Evolutionary conservation across 306 rosid genomes (phyloP), one percentile per base, ranked within the genome.

Genomic region (Senna siamea): DNA sequence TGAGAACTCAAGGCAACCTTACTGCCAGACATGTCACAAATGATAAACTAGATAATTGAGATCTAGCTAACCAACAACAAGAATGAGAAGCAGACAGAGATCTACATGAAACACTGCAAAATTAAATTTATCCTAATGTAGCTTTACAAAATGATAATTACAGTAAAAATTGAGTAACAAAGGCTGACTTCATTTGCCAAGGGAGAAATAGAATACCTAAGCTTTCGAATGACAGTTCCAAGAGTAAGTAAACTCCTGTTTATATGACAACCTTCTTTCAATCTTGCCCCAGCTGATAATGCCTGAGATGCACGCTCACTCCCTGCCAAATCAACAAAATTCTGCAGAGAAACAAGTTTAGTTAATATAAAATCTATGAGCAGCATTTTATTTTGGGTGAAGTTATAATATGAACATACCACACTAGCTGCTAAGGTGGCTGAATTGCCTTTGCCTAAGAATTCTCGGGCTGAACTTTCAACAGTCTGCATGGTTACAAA

Each of bases 271-370:
- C 98, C 98, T 85, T 93, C 97, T 81, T 90, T 93, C 81, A 90
- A 78, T 83, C 95, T 87, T 3, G 90, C 40, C 75, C 98, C 98
- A 59, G 92, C 92, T 57, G 98, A 92, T 69, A 83, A 46, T 78
- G 93, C 89, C 81, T 93, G 98, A 66, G 98, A 86, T 69, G 98
- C 97, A 72, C 98, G 96, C 85, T 93, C 97, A 57, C 97, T 93
- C 28, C 98, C 98, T n/a, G 96, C 96, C 84, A 93, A 83, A 76
- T 93, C 98, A 79, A 93, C 82, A 83, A 93, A 92, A 84, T 88
- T 92, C 98, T 92, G 94, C 86, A 66, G 61, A 68, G 75, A 76
- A 71, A 75, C 35, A 43, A 50, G 41, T 38, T 17, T 5, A 13
- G 58, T 50, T 22, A 40, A 40, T 3, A 41, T 67, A 38, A 58